Conservation (phyloP, 306 rosid species). For the Fragaria nilgerrensis region DNA sequence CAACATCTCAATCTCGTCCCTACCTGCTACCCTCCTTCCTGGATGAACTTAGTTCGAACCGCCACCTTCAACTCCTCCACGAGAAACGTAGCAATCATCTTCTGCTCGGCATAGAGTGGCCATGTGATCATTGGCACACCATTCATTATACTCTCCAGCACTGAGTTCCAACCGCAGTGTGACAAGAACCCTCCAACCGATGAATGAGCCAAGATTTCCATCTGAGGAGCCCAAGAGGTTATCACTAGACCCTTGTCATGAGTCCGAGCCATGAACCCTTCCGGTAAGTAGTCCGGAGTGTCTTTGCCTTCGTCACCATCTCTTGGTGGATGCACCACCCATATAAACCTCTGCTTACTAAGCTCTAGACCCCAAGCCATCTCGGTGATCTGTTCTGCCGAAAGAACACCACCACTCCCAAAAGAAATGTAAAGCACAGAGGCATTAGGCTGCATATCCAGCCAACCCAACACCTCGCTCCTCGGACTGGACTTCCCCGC, state of each 20-base stretch:
- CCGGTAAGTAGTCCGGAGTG: slow-evolving; percentile 30
- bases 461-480: slow-evolving; percentile 33
- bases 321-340: too few relatives aligned
- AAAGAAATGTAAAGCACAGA: slow-evolving; percentile 59
- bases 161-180: slow-evolving; percentile 57
- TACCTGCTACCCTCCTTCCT: background rate
- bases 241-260: slow-evolving; percentile 20
- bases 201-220: slow-evolving; percentile 31
- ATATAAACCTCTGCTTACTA: too few relatives aligned
- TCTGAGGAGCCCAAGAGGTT: slow-evolving; percentile 44
- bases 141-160: slow-evolving; percentile 39
- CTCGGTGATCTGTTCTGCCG: too few relatives aligned
- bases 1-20: slow-evolving; percentile 32
- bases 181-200: slow-evolving; percentile 42
- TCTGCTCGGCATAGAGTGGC: slow-evolving; percentile 60
- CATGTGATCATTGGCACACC: slow-evolving; percentile 50
- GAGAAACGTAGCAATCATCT: slow-evolving; percentile 33
- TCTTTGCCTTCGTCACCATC: background rate
- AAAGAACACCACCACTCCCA: too few relatives aligned
- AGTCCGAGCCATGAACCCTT: slow-evolving; percentile 44
- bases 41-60: slow-evolving; percentile 1
- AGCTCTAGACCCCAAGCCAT: too few relatives aligned
- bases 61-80: slow-evolving; percentile 35
- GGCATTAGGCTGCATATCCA: slow-evolving; percentile 39
- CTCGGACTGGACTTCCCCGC: background rate